A percentile compares a stretch with the other conserved stretches of the same genome.
phyloP scores from a whole-genome alignment of 352 stramenopile genomes.

The Pythium guiyangense region DNA sequence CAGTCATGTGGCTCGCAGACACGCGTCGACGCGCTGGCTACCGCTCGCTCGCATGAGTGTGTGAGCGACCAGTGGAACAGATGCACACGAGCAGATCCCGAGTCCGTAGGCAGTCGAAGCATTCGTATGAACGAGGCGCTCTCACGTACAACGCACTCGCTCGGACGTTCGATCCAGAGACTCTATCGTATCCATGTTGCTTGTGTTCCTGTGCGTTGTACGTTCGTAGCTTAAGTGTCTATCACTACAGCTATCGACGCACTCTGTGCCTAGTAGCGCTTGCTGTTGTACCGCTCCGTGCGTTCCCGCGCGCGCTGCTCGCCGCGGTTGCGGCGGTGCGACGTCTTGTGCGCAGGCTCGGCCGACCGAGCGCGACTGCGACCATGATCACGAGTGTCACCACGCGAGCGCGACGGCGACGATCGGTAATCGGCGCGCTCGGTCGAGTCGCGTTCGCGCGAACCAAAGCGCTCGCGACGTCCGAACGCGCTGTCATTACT shows the following conservation, averaged over 20 bases:
- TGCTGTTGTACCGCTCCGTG: constrained; percentile 11
- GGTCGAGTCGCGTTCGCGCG: neutral
- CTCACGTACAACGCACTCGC: too few relatives aligned
- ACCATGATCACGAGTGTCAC: neutral
- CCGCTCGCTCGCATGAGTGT: constrained; percentile 16
- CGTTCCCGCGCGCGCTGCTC: constrained; percentile 12
- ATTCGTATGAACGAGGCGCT: too few relatives aligned
- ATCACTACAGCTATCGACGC: too few relatives aligned
- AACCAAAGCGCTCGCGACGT: neutral
- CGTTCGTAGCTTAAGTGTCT: neutral
- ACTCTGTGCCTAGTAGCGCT: constrained; percentile 11
- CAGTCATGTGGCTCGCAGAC: constrained; percentile 26
- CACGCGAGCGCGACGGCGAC: neutral
- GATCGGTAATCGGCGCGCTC: constrained; percentile 1
- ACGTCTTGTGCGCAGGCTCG: constrained; percentile 4
- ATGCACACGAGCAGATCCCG: neutral
- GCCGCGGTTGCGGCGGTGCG: constrained; percentile 12
- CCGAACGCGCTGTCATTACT: neutral
- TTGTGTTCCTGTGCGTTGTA: too few relatives aligned
- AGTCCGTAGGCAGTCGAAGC: neutral
- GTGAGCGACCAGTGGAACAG: neutral
- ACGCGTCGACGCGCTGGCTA: constrained; percentile 28
- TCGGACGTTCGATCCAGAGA: too few relatives aligned
- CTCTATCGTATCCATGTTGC: too few relatives aligned
- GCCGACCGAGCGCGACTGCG: constrained; percentile 3